Evolutionary conservation across 225 moss, liverwort and hornwort genomes (phyloP), one percentile per base, ranked within the genome.

Genomic region (Physcomitrellopsis africana): DNA sequence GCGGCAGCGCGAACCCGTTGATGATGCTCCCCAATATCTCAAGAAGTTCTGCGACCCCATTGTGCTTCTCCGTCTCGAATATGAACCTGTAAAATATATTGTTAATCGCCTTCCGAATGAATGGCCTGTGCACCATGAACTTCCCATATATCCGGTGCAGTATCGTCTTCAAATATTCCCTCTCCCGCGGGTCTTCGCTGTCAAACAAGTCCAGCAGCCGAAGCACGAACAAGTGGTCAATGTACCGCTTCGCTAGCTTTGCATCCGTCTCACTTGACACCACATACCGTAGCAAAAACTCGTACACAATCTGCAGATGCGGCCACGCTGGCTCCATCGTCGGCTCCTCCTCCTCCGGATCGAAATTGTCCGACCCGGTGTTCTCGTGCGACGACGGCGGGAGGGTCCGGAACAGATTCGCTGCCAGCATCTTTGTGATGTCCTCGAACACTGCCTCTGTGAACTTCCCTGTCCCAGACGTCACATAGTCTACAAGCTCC

Each of bases 401-500:
- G 64, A 88, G 77, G 51, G 87, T 78, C 44, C 87, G 82, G 58
- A 88, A 88, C 63, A 88, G 72, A 75, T 85, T 88, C 49, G 70
- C 49, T 0, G 77, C 69, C 54, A 88, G 82, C 87, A 88, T 85
- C 84, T 60, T 72, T 60, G 80, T 88, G 75, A 88, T 88, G 58
- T 88, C 87, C 74, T 88, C 85, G 69, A 85, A 88, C 4, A 88
- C 82, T 10, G 77, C 80, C 70, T 88, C 85, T 49, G 87, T 85
- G 72, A 88, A 88, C 80, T 85, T 88, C 20, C 87, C 85, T 60
- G 80, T 74, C 74, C 87, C 85, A 26, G 85, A 85, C 27, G 87
- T 88, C 74, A 88, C 87, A 59, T 88, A 88, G 85, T 88, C 87
- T 69, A 87, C 87, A 77, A 87, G 80, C 72, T 87, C 87, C 87